Evolutionary conservation across 768 basidiomycete species (phyloP).

Genomic region (Russula compacta): DNA sequence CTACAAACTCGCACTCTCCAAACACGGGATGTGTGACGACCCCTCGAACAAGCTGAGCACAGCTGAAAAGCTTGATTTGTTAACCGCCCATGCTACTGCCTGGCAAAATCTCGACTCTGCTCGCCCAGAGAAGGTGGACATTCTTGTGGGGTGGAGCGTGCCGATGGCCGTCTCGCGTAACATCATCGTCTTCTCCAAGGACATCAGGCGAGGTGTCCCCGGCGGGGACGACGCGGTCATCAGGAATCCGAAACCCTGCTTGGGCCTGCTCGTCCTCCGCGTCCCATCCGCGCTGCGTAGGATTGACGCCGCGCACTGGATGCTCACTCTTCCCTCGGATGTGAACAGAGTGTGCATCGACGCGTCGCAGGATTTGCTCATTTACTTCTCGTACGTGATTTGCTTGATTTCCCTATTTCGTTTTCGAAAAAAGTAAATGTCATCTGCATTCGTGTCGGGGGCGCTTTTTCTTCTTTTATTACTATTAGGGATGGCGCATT

Average conservation of each 20-base stretch:
- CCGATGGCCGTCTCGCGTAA: constrained; percentile 3
- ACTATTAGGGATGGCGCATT: not conserved
- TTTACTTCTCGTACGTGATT: constrained; percentile 5
- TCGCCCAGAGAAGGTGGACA: not conserved
- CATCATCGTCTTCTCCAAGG: constrained; percentile 5
- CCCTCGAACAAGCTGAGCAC: not conserved
- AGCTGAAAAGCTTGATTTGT: constrained; percentile 3
- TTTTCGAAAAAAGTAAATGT: not conserved
- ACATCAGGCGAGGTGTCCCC: not conserved
- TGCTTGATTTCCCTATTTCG: not conserved
- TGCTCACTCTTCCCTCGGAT: not conserved
- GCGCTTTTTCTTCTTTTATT: not conserved
- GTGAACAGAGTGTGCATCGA: not conserved
- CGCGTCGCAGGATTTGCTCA: constrained; percentile 9
- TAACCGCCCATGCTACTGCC: not conserved
- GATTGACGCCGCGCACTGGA: constrained; percentile 2
- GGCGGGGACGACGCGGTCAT: not conserved
- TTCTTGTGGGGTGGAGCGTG: constrained; percentile 1
- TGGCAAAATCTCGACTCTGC: not conserved
- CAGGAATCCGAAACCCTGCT: too few relatives aligned
- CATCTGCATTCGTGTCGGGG: too few relatives aligned
- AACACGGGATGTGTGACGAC: too few relatives aligned
- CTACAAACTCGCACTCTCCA: constrained; percentile 8
- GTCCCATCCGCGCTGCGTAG: not conserved
- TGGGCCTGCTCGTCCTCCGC: constrained; percentile 2